Base-by-base conservation (phyloP, 2,329 filamentous ascomycete genomes). In the Pseudogymnoascus sp. region DNA sequence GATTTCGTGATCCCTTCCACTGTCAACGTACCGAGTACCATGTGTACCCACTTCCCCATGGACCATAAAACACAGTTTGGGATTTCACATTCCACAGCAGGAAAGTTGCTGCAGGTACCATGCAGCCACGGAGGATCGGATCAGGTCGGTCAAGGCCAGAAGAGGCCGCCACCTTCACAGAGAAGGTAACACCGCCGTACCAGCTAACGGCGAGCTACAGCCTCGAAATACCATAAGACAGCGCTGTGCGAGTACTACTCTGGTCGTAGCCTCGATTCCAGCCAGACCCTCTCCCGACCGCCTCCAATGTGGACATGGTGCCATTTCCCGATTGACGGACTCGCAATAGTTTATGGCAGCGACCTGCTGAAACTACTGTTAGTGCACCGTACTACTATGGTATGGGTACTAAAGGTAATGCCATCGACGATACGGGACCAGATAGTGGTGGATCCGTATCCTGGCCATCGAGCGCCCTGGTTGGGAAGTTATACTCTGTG, bases 11-110 rank as follows among this genome's bases (percentile, higher is more conserved):
- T 55, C 45, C 45, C 45, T 52, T 52, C 27, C 25, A 52, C 45
- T 31, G 45, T 52, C 45, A 52, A 12, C 13, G 31, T 55, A 13
- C 29, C 45, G 45, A 55, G 27, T 33, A 55, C 33, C n/a, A 21
- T 21, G 48, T 55, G 48, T 33, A 33, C 48, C 48, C 48, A 55
- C 29, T 55, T 55, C 48, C 45, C 48, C 48, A 55, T 55, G 27
- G 45, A 55, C 27, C 45, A 55, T 55, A 55, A 55, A 55, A 55
- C 48, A 55, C 48, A 29, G 48, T 33, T 55, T 55, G 48, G 48
- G 48, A 55, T 55, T 55, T 55, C 48, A 18, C 27, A 33, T 12
- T 33, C 33, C 48, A 55, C 48, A 55, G 18, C 48, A 55, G 48
- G 29, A 33, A 55, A 55, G 27, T 33, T 55, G 48, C 48, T 55